A percentile compares a stretch with the other conserved stretches of the same genome.
Conservation (phyloP, 2,329 filamentous ascomycete species). For the Penicillium sp. region DNA sequence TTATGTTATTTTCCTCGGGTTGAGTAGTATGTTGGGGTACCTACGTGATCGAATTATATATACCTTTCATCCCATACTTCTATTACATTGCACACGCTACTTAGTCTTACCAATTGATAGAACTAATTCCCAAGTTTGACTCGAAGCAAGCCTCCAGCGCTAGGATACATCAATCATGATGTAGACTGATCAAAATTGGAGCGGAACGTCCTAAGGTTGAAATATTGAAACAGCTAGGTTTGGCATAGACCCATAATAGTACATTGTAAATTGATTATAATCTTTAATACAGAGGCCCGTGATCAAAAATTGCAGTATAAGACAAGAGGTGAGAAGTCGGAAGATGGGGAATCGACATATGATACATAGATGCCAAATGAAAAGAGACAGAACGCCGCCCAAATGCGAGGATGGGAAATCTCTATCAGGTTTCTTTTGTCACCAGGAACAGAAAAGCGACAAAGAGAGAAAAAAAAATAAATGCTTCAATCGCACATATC, state of each 20-base stretch:
- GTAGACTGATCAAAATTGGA: background rate
- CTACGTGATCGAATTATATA: slow-evolving; percentile 18
- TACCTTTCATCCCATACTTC: background rate
- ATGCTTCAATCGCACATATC: background rate
- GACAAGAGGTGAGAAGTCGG: slow-evolving; percentile 23
- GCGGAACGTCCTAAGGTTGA: too few species aligned
- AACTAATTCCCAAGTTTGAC: too few species aligned
- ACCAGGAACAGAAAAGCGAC: background rate
- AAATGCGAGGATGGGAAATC: slow-evolving; percentile 25
- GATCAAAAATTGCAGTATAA: slow-evolving; percentile 12
- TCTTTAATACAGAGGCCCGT: slow-evolving; percentile 2
- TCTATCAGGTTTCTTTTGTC: slow-evolving; percentile 14
- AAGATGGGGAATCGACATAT: slow-evolving; percentile 14
- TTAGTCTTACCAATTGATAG: too few species aligned
- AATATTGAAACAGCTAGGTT: too few species aligned
- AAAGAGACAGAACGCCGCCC: slow-evolving; percentile 28
- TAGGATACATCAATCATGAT: too few species aligned
- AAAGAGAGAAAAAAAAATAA: background rate
- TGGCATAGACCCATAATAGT: background rate
- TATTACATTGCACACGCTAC: background rate
- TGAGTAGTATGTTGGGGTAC: slow-evolving; percentile 19
- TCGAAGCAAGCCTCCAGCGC: too few species aligned
- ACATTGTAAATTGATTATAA: slow-evolving; percentile 3
- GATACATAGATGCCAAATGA: slow-evolving; percentile 14
- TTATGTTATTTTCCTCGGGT: slow-evolving; percentile 5